A percentile compares a stretch with the other conserved stretches of the same genome.
phyloP scores from a whole-genome alignment of 805 yeast species.

The Zygosaccharomyces siamensis region DNA sequence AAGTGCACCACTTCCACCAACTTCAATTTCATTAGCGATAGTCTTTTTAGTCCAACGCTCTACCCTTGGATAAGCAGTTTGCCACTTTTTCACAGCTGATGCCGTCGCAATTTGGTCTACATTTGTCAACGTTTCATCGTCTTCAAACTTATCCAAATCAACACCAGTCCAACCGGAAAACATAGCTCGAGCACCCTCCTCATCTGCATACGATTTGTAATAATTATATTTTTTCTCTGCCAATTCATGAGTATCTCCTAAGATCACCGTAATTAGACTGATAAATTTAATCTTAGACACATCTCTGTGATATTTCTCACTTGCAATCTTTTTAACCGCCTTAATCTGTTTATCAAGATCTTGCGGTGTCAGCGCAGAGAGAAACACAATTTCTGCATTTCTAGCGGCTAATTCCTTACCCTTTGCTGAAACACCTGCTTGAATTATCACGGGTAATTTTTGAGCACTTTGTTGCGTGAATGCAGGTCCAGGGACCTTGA shows the following conservation, averaged over 20 bases:
- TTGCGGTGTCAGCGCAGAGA: constrained; percentile 35
- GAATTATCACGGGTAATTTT: constrained; percentile 41
- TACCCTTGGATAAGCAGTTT: constrained; percentile 20
- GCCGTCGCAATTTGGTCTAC: constrained; percentile 31
- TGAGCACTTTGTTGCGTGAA: constrained; percentile 43
- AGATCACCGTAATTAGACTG: constrained; percentile 36
- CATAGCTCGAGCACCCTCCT: constrained; percentile 43
- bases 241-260: constrained; percentile 40
- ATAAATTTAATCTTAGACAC: constrained; percentile 38
- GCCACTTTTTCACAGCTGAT: constrained; percentile 32
- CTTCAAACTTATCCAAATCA: constrained; percentile 36
- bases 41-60: constrained; percentile 22
- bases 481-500: constrained; percentile 42
- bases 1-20: constrained; percentile 30
- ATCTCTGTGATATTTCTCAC: constrained; percentile 35
- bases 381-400: constrained; percentile 42
- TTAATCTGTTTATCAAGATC: constrained; percentile 30
- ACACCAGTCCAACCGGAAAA: constrained; percentile 45
- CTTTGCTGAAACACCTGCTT: constrained; percentile 42
- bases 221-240: constrained; percentile 38
- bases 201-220: constrained; percentile 33
- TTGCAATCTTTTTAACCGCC: constrained; percentile 34
- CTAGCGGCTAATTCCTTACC: constrained; percentile 43
- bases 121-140: constrained; percentile 37
- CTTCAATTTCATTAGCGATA: constrained; percentile 32